Conservation (phyloP, 352 stramenopile genomes). For the Globisporangium alternatum region DNA sequence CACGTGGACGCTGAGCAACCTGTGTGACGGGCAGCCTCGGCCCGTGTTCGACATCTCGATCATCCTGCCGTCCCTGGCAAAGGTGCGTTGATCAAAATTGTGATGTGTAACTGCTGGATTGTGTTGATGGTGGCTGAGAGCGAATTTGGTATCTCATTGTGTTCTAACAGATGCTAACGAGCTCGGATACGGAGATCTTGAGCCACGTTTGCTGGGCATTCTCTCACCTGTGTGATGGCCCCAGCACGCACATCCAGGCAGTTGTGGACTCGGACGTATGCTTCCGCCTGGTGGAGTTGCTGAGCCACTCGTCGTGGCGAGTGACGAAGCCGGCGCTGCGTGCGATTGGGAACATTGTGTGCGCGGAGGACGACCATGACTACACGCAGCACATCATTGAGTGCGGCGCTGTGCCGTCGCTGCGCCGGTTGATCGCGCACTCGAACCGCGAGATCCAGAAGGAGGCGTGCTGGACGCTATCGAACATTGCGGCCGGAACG, state of each 20-base stretch:
- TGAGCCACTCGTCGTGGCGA: conserved; percentile 91
- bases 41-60: conserved; percentile 89
- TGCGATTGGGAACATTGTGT: conserved; percentile 99
- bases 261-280: conserved; percentile 90
- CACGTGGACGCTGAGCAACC: conserved; percentile 92
- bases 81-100: conserved; percentile 26
- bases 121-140: not conserved
- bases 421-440: conserved; percentile 93
- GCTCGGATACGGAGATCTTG: conserved; percentile 94
- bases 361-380: conserved; percentile 93
- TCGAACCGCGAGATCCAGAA: conserved; percentile 98
- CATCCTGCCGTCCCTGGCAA: conserved; percentile 82
- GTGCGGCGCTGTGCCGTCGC: conserved; percentile 92
- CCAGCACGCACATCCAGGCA: conserved; percentile 94
- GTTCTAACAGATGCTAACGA: conserved; percentile 84
- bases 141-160: conserved; percentile 22
- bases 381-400: conserved; percentile 96
- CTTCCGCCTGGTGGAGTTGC: conserved; percentile 92
- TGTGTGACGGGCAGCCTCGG: conserved; percentile 89
- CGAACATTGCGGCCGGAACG: conserved; percentile 97
- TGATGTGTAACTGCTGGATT: not conserved
- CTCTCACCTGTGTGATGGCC: conserved; percentile 96
- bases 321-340: conserved; percentile 96
- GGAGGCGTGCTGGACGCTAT: conserved; percentile 95
- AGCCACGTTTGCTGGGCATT: conserved; percentile 96